Evolutionary conservation across 495 filamentous ascomycete genomes (phyloP), one percentile per base, ranked within the genome.

Genomic region (Penicillium arizonense): DNA sequence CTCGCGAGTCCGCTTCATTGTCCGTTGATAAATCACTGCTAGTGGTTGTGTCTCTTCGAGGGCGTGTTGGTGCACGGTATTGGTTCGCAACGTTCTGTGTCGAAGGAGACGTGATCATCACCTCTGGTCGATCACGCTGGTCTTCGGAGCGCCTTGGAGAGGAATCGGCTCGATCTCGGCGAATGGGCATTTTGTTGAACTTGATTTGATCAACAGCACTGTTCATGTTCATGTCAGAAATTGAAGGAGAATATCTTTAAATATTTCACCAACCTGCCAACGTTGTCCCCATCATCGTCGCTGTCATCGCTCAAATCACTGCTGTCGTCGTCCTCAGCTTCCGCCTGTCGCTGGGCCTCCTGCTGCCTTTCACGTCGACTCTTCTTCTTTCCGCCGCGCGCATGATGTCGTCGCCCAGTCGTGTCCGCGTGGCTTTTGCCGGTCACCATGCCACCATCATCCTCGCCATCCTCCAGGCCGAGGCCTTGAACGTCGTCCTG

Each of bases 231-330:
- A 36, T 33, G 49, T 69, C 10, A 73, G 62, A 35, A 62, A 14
- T 35, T 36, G 32, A 47, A 23, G 38, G 24, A 16, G 26, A 20
- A 34, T 46, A 21, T 34, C n/a, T 12, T 33, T 14, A 28, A 28
- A 14, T 16, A 35, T 24, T 14, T 37, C 8, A 57, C 66, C 44
- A 46, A 77, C 75, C 75, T 73, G 63, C 63, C 63, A 26, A 61
- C 47, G 36, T 61, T 66, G 13, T 96, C 90, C 9, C 77, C 79
- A 51, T 96, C 91, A 28, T 96, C 93, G 43, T 98, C 94, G 59
- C 91, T 97, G 46, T 97, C 93, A 58, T 97, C 94, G 61, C 90
- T 97, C 53, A 97, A 71, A 65, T 97, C 94, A 64, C 91, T 96
- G 66, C 94, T 97, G 66, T 97, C 95, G 26, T 97, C 95, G 39